Evolutionary conservation across 1,284 basidiomycete species (phyloP).

Genomic region (Fistulina hepatica): DNA sequence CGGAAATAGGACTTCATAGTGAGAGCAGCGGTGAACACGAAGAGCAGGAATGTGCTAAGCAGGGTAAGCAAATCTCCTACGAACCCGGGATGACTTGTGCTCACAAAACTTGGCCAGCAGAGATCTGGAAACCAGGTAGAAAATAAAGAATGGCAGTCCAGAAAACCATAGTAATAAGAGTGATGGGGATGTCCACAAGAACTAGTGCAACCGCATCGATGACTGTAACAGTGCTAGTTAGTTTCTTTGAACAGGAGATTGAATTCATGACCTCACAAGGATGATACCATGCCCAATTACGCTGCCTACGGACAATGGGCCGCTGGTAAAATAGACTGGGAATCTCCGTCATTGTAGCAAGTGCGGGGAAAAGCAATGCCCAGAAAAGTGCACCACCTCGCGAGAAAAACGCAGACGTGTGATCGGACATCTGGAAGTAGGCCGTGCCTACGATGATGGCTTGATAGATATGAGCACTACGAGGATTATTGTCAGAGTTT

Average conservation of each 20-base stretch:
- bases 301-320: slow-evolving; percentile 56
- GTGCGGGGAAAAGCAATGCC: slow-evolving; percentile 41
- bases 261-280: slow-evolving; percentile 27
- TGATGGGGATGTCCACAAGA: slow-evolving; percentile 61
- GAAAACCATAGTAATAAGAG: slow-evolving; percentile 36
- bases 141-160: slow-evolving; percentile 57
- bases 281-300: slow-evolving; percentile 51
- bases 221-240: too few relatives aligned
- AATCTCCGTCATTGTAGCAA: slow-evolving; percentile 62
- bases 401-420: slow-evolving; percentile 64
- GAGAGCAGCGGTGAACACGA: slow-evolving; percentile 31
- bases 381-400: slow-evolving; percentile 73
- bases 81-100: too few relatives aligned
- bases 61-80: too few relatives aligned
- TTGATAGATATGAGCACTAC: slow-evolving; percentile 50
- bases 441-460: slow-evolving; percentile 69
- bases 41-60: slow-evolving; percentile 35
- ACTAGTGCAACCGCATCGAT: slow-evolving; percentile 58
- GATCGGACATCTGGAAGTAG: slow-evolving; percentile 55
- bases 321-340: slow-evolving; percentile 62
- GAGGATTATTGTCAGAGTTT: slow-evolving; percentile 27
- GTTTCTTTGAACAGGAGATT: neutral
- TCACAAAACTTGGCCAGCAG: slow-evolving; percentile 50
- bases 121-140: slow-evolving; percentile 44
- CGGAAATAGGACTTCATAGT: slow-evolving; percentile 48